phyloP scores from a whole-genome alignment of 768 basidiomycete genomes.

The Fistulinella prunicolor region DNA sequence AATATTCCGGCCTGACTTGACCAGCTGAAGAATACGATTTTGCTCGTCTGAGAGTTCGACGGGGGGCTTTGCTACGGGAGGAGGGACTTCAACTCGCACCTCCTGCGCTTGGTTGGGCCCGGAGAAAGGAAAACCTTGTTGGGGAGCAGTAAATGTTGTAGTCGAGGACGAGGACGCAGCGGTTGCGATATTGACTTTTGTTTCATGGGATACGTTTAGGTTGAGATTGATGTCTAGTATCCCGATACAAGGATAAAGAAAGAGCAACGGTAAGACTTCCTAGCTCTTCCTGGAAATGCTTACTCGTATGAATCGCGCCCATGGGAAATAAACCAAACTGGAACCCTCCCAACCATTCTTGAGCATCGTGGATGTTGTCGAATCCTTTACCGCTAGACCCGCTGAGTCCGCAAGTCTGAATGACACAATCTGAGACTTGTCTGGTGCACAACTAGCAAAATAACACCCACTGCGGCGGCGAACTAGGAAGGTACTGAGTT shows the following conservation, averaged over 20 bases:
- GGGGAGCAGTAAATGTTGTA: neutral
- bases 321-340: constrained; percentile 10
- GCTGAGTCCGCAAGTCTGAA: constrained; percentile 29
- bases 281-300: constrained; percentile 2
- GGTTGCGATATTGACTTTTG: neutral
- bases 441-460: neutral
- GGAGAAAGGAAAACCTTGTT: neutral
- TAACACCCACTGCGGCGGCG: constrained; percentile 20
- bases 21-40: constrained; percentile 37
- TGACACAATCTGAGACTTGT: neutral
- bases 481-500: constrained; percentile 17
- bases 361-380: constrained; percentile 27
- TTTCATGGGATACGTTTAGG: constrained; percentile 12
- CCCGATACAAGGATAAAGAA: neutral
- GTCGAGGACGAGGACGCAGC: constrained; percentile 7
- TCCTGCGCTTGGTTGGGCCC: too few species aligned
- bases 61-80: constrained; percentile 4
- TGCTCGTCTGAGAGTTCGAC: constrained; percentile 41
- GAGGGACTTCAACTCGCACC: neutral
- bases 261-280: neutral
- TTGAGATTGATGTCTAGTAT: constrained; percentile 20
- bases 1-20: constrained; percentile 54
- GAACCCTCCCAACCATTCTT: constrained; percentile 20
- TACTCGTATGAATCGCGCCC: constrained; percentile 18
- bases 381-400: constrained; percentile 34